phyloP scores from a whole-genome alignment of 495 filamentous ascomycete species.

The Penicillium mononematosum region DNA sequence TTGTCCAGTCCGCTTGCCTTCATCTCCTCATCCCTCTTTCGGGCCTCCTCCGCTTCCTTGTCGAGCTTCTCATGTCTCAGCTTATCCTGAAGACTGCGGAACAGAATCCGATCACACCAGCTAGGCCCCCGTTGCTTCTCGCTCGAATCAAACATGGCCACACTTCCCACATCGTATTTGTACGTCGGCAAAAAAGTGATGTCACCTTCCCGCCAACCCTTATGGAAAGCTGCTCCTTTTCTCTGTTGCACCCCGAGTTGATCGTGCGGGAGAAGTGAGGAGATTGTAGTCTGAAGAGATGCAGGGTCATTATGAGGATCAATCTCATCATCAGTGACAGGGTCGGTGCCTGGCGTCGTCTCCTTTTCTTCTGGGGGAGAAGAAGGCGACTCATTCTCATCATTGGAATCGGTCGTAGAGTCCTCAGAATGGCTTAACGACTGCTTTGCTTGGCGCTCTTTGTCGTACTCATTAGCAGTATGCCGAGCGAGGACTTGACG shows the following conservation, averaged over 20 bases:
- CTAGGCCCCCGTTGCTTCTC: conserved; percentile 90
- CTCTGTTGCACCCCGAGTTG: conserved; percentile 75
- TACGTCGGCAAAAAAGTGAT: conserved; percentile 92
- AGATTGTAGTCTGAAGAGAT: conserved; percentile 78
- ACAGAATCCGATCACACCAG: conserved; percentile 98
- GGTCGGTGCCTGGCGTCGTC: neutral
- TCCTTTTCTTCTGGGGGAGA: conserved; percentile 7
- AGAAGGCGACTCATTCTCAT: conserved; percentile 13
- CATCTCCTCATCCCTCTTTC: conserved; percentile 80
- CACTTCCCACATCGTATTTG: conserved; percentile 94
- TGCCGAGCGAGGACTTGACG: conserved; percentile 80
- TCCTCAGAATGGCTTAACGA: conserved; percentile 35
- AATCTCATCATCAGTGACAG: conserved; percentile 35
- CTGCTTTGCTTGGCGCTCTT: conserved; percentile 25
- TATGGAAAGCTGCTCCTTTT: conserved; percentile 74
- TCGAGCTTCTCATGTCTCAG: conserved; percentile 66
- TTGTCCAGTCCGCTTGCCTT: conserved; percentile 73
- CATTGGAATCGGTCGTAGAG: conserved; percentile 10
- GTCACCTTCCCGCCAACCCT: conserved; percentile 87
- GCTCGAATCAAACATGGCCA: conserved; percentile 88
- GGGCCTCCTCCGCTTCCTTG: conserved; percentile 62
- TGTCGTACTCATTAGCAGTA: conserved; percentile 72
- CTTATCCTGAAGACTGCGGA: conserved; percentile 68
- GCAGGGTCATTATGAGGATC: conserved; percentile 56
- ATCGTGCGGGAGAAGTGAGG: conserved; percentile 85